These are phyloP conservation scores for Aaosphaeria arxii DNA, from an alignment of 2,329 filamentous ascomycete genomes.

Conservation along the genomic window DNA sequence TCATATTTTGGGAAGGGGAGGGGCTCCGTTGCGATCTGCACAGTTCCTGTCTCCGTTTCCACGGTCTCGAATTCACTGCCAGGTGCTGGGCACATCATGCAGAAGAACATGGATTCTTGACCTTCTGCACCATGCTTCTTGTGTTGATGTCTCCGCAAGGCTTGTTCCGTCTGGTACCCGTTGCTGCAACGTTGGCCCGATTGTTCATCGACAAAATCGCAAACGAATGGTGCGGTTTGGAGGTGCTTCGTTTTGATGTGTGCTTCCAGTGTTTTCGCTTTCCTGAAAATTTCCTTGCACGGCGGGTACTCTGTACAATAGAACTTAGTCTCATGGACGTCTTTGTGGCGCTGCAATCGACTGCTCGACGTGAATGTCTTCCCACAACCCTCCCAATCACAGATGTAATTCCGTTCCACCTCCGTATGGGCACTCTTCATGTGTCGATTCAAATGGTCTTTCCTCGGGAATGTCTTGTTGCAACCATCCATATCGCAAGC, in stretches of 20 bases:
- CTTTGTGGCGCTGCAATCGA: constrained; percentile 70
- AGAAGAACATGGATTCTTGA: constrained; percentile 58
- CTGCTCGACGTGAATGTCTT: constrained; percentile 82
- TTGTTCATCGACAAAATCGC: constrained; percentile 55
- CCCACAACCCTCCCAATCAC: constrained; percentile 68
- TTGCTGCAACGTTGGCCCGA: constrained; percentile 59
- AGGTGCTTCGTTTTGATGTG: constrained; percentile 79
- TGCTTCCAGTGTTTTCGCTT: constrained; percentile 79
- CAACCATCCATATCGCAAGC: constrained; percentile 68
- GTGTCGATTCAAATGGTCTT: constrained; percentile 83
- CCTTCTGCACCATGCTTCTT: constrained; percentile 41
- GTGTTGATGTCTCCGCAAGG: constrained; percentile 73
- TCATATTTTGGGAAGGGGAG: constrained; percentile 65
- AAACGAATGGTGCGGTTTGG: constrained; percentile 67
- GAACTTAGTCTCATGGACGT: constrained; percentile 75
- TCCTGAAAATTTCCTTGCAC: constrained; percentile 79
- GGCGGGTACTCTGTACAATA: constrained; percentile 68
- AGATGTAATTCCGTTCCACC: constrained; percentile 62
- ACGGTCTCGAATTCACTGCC: constrained; percentile 31
- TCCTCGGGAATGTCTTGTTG: constrained; percentile 79
- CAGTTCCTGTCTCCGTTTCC: constrained; percentile 15
- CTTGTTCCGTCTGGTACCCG: constrained; percentile 70
- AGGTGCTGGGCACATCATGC: constrained; percentile 62
- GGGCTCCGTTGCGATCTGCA: constrained; percentile 13
- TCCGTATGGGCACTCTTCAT: constrained; percentile 74